A percentile compares a stretch with the other conserved stretches of the same genome.
These are phyloP conservation scores for Didymella glomerata DNA, from an alignment of 2,329 filamentous ascomycete genomes.

Conservation along the genomic window DNA sequence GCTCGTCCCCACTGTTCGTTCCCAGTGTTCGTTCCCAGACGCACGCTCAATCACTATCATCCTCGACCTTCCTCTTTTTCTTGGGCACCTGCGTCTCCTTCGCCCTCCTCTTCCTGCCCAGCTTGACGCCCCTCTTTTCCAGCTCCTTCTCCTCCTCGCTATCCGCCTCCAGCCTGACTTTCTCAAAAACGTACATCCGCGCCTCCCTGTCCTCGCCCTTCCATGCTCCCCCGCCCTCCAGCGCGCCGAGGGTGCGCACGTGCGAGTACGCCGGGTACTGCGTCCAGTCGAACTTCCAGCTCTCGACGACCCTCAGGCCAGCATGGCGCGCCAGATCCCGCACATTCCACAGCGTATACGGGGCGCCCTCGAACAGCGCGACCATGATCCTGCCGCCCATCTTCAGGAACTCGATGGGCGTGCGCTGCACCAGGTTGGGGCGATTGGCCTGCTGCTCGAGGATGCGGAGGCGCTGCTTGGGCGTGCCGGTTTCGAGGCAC, in stretches of 20 bases:
- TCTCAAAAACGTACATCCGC: slow-evolving; percentile 58
- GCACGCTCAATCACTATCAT: slow-evolving; percentile 31
- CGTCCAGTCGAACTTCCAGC: slow-evolving; percentile 71
- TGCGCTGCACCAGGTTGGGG: slow-evolving; percentile 38
- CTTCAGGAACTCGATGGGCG: slow-evolving; percentile 54
- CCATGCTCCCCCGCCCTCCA: slow-evolving; percentile 58
- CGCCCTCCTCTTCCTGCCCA: slow-evolving; percentile 23
- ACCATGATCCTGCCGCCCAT: slow-evolving; percentile 72
- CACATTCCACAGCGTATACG: slow-evolving; percentile 96
- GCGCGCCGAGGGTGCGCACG: slow-evolving; percentile 73
- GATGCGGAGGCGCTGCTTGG: slow-evolving; percentile 26
- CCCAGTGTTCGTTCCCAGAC: too few relatives aligned
- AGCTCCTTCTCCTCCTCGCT: slow-evolving; percentile 36
- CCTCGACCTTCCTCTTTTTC: slow-evolving; percentile 27
- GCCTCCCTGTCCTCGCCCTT: slow-evolving; percentile 59
- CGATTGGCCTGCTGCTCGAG: slow-evolving; percentile 25
- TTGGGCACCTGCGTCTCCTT: not conserved
- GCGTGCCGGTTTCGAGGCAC: slow-evolving; percentile 32
- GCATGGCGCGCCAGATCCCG: slow-evolving; percentile 83
- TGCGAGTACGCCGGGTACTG: slow-evolving; percentile 79
- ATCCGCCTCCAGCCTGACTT: slow-evolving; percentile 42
- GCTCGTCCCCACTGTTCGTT: not conserved
- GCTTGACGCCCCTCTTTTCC: slow-evolving; percentile 22
- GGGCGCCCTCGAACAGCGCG: slow-evolving; percentile 90
- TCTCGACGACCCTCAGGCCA: slow-evolving; percentile 73